These are phyloP conservation scores for Cicer yamashitae DNA, from an alignment of 306 rosid species.

Conservation along the genomic window DNA sequence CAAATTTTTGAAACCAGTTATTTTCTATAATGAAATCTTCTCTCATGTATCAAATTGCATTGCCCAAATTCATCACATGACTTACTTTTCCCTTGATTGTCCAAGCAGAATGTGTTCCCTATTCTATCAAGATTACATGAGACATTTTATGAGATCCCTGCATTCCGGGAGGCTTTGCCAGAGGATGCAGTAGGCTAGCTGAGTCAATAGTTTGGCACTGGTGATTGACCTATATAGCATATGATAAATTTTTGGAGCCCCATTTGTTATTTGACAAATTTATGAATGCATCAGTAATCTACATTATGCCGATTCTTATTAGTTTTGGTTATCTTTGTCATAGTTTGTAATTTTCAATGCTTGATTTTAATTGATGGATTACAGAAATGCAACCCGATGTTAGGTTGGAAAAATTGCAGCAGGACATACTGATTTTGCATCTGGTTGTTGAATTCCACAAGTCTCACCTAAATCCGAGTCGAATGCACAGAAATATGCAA, in stretches of 20 bases:
- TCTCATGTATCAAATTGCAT: conserved; percentile 5
- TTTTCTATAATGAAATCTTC: conserved; percentile 2
- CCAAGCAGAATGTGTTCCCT: conserved; percentile 68
- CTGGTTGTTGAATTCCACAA: not conserved
- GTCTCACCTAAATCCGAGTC: no score
- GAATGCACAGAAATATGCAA: no score
- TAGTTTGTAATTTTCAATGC: not conserved
- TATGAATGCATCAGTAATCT: not conserved
- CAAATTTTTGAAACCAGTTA: not conserved
- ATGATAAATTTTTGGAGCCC: not conserved
- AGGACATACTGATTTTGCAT: conserved; percentile 5
- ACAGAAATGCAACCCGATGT: conserved; percentile 23
- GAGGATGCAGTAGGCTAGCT: conserved; percentile 56
- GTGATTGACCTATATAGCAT: conserved; percentile 23
- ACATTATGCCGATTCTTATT: conserved; percentile 8
- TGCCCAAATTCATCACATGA: conserved; percentile 37
- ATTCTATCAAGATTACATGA: conserved; percentile 64
- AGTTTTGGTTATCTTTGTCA: not conserved
- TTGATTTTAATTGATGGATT: conserved; percentile 27
- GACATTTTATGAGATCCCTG: conserved; percentile 61
- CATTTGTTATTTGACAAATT: no score
- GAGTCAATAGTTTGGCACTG: conserved; percentile 39
- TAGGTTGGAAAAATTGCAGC: conserved; percentile 19
- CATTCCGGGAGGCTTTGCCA: conserved; percentile 68
- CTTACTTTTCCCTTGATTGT: conserved; percentile 24